Conservation (phyloP, 805 yeast genomes). For the Brettanomyces custersianus region DNA sequence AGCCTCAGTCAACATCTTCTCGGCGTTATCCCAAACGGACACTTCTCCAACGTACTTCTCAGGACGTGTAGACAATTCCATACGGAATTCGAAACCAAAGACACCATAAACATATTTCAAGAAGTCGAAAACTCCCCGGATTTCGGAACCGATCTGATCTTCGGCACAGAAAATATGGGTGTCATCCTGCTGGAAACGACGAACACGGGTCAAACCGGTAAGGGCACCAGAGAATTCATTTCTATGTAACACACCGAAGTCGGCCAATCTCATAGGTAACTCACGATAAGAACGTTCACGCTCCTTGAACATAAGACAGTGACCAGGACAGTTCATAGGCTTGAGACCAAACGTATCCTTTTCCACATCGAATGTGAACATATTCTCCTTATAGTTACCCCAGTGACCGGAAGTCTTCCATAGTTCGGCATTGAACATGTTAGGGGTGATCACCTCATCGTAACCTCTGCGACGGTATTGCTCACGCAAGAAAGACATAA, state of each 20-base stretch:
- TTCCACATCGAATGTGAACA: slow-evolving; percentile 95
- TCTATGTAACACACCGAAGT: slow-evolving; percentile 94
- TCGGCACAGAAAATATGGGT: slow-evolving; percentile 95
- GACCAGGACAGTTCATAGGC: slow-evolving; percentile 70
- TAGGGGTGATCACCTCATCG: slow-evolving; percentile 98
- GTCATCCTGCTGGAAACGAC: slow-evolving; percentile 99
- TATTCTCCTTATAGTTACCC: slow-evolving; percentile 95
- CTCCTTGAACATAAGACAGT: slow-evolving; percentile 84
- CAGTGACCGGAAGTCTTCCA: slow-evolving; percentile 99
- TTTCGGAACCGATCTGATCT: slow-evolving; percentile 84
- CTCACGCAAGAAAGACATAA: slow-evolving; percentile 67
- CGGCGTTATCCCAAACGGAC: slow-evolving; percentile 92
- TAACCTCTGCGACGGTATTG: slow-evolving; percentile 93
- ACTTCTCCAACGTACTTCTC: slow-evolving; percentile 92
- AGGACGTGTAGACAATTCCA: slow-evolving; percentile 96
- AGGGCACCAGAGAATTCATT: slow-evolving; percentile 95
- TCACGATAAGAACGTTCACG: slow-evolving; percentile 95
- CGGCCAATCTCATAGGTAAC: slow-evolving; percentile 98
- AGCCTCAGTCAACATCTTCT: slow-evolving; percentile 71
- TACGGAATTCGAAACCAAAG: slow-evolving; percentile 90
- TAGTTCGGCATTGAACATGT: slow-evolving; percentile 93
- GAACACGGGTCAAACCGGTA: slow-evolving; percentile 90
- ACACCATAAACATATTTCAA: slow-evolving; percentile 78
- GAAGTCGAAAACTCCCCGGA: slow-evolving; percentile 77
- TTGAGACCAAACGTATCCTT: slow-evolving; percentile 91